Base-by-base conservation (phyloP, 2,329 filamentous ascomycete species). In the Xylariaceae sp. region DNA sequence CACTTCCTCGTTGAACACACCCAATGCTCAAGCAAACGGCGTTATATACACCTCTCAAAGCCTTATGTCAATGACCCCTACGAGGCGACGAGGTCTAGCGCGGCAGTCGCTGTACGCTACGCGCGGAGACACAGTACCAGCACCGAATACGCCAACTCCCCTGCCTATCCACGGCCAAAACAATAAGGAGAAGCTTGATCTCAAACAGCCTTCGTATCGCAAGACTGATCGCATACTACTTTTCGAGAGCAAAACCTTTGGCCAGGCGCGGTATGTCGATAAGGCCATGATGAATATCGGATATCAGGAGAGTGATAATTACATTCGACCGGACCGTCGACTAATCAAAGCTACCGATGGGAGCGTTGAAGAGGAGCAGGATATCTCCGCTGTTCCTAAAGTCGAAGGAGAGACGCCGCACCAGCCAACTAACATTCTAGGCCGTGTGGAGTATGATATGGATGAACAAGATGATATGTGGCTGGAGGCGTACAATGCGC, bases 401-500 rank as follows among this genome's bases (percentile, higher is more conserved):
- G 76, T 76, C 15, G 88, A 89, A 42, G 81, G 80, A 7, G 86
- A 89, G 39, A 69, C 75, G 47, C 32, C 63, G 4, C 71, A 72
- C 32, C 67, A 70, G 32, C 75, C 77, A 4, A 73, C 73, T 29
- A 75, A 75, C 46, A 77, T 77, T 15, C 81, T 95, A 32, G 91
- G 91, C 10, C 86, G 91, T 51, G 94, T 99, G 16, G 94, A 99
- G 70, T 99, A 99, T 70, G 94, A 99, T 71, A 99, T 99, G 94
- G 94, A 99, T 68, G 94, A 99, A 73, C 94, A 99, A 68, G 94
- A 99, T 70, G 92, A 96, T 62, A 91, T 92, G 75, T 99, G 94
- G 94, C 78, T 99, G 21, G 89, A 94, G 63, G 83, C 85, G 32
- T 85, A 93, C 69, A 99, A 99, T 65, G 75, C 78, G 10, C 85